Percentiles rank a stretch among this genome's conserved stretches.
These are phyloP conservation scores for Phyllostachys edulis DNA, from an alignment of 176 grass and related monocot genomes.

Conservation along the genomic window DNA sequence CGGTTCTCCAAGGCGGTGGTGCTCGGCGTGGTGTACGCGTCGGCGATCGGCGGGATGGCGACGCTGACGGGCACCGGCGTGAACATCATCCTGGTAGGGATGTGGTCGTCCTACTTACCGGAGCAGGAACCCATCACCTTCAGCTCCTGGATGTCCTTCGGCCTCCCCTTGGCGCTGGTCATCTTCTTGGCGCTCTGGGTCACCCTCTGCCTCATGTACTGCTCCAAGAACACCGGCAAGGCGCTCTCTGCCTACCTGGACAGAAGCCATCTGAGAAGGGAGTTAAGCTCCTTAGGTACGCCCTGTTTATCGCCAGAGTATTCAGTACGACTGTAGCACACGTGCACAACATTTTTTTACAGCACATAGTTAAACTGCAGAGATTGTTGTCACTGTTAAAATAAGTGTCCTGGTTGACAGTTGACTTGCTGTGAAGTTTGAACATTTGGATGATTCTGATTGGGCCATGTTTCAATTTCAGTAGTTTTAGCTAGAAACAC, in stretches of 20 bases:
- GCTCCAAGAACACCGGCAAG: constrained; percentile 60
- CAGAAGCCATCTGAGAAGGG: constrained; percentile 67
- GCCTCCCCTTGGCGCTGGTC: constrained; percentile 68
- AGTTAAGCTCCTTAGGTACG: constrained; percentile 74
- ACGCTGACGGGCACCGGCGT: constrained; percentile 84
- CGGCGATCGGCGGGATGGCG: constrained; percentile 64
- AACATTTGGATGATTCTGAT: background rate
- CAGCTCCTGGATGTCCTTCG: constrained; percentile 88
- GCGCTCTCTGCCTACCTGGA: constrained; percentile 73
- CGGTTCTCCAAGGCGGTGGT: constrained; percentile 74
- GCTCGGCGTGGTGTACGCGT: constrained; percentile 80
- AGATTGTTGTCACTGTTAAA: background rate
- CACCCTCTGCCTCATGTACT: constrained; percentile 64
- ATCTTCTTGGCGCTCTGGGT: constrained; percentile 63
- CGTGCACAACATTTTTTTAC: background rate
- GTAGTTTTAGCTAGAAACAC: background rate
- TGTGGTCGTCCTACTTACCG: constrained; percentile 82
- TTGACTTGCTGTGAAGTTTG: background rate
- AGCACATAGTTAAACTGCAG: background rate
- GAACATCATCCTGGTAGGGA: constrained; percentile 90
- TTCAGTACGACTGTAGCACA: background rate
- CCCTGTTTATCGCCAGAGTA: background rate
- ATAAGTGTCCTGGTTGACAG: background rate
- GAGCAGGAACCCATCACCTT: constrained; percentile 65
- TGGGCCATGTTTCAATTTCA: background rate